Evolutionary conservation across 495 filamentous ascomycete genomes (phyloP), one percentile per base, ranked within the genome.

Genomic region (Penicillium psychrofluorescens): DNA sequence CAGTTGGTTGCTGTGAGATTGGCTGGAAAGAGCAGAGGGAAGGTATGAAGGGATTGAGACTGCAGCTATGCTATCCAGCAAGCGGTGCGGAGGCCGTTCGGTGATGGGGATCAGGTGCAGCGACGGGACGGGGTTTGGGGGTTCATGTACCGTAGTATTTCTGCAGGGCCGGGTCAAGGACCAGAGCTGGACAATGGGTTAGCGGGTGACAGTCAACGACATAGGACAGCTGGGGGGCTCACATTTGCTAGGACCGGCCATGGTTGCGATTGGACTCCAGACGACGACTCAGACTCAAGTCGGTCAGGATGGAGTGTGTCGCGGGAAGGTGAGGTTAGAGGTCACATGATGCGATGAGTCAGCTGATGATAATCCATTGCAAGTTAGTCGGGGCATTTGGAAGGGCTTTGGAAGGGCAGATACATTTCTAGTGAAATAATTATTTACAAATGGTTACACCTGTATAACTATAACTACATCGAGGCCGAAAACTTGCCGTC

Each of bases 91-190:
- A 10, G 10, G 9, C 14, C 12, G 9, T 15, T 14, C 10, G 10
- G 5, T 15, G 14, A 27, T 8, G 36, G 14, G 12, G 32, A 36
- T 12, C 38, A 15, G 22, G 10, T 39, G n/a, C 29, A 29, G 45
- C 38, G 29, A 40, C 29, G 32, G 40, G 41, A 31, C 27, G 13
- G 43, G 15, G 37, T 41, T 36, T 35, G 54, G 48, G 44, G 45
- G 43, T 47, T 39, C 50, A 56, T 49, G 52, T 82, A 91, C 86
- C 76, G 58, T 76, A 77, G 63, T 84, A 81, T 75, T 83, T 85
- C 68, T 83, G 73, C 58, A 88, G 62, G 53, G 83, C 86, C 66
- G 87, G 87, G 74, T 92, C 87, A 72, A 84, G 63, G 63, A 79
- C 62, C 65, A 87, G 54, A 33, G 72, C 75, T 78, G 47, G 32